phyloP scores from a whole-genome alignment of 129 eudicot species.

The Flaveria trinervia region DNA sequence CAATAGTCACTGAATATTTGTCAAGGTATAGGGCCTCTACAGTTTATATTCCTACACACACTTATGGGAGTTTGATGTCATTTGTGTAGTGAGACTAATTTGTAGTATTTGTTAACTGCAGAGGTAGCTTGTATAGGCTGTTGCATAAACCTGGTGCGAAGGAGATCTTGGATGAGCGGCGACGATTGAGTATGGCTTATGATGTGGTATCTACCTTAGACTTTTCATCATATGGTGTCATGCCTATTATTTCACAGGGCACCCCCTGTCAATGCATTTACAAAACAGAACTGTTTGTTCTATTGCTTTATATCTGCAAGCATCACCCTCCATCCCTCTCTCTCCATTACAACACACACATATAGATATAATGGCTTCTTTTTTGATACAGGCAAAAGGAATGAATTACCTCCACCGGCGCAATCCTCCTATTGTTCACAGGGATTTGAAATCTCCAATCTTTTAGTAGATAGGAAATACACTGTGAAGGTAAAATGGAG shows the following conservation, averaged over 20 bases:
- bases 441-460: constrained; percentile 86
- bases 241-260: background rate
- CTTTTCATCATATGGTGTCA: constrained; percentile 10
- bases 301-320: background rate
- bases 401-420: constrained; percentile 90
- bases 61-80: background rate
- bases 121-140: constrained; percentile 83
- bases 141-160: constrained; percentile 69
- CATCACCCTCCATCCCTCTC: background rate
- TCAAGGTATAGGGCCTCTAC: constrained; percentile 52
- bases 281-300: background rate
- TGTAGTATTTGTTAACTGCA: constrained; percentile 38
- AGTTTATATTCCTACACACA: background rate
- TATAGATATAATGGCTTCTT: background rate
- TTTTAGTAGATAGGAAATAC: constrained; percentile 75
- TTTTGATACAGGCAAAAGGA: constrained; percentile 67
- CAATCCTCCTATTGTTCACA: constrained; percentile 86
- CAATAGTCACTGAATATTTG: constrained; percentile 82
- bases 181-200: constrained; percentile 82
- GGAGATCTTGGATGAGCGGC: constrained; percentile 70
- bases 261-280: background rate
- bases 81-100: background rate
- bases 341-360: background rate
- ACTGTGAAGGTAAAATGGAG: constrained; percentile 69
- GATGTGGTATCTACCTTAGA: constrained; percentile 60